Evolutionary conservation across 2,329 filamentous ascomycete species (phyloP), one percentile per base, ranked within the genome.

Genomic region (Pestalotiopsis fici): DNA sequence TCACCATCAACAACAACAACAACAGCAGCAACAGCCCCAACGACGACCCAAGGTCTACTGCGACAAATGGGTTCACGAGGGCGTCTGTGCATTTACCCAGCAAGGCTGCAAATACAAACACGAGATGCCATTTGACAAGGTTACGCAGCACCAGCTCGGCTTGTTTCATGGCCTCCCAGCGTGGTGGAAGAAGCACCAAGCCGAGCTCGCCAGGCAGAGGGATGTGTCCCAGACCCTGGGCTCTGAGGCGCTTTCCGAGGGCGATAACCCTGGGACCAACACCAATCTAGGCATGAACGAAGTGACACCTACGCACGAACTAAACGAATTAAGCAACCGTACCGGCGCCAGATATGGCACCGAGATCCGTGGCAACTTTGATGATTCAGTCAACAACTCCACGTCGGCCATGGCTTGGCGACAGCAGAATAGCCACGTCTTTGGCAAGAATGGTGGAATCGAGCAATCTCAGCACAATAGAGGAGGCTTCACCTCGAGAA

Each of bases 71-170:
- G 91, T 97, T 65, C 90, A 93, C 73, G 91, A 92, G 67, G 94
- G 94, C 23, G 89, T 93, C 56, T 98, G 95, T 77, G 92, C 92
- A 69, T 98, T 93, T 78, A 90, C 87, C 3, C 93, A 97, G 77
- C 91, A 95, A 75, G 94, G 95, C 0, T 97, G 95, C 82, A 89
- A 91, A 71, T 97, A 90, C 83, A 95, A 94, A 81, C 95, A 97
- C 77, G 93, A 96, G 77, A 97, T 97, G 92, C 95, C 95, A 0
- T 79, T 82, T 28, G 89, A 94, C 70, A 83, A 84, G 63, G 81
- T 83, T 0, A 92, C 89, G 1, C 88, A 97, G 72, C 81, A 87
- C 56, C 83, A 86, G 6, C 84, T 97, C 2, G 95, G 95, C 0
- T 86, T 97, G 1, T 89, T 88, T 71, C 86, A 90, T 69, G 88